These are phyloP conservation scores for Pseudocercospora pini-densiflorae DNA, from an alignment of 2,329 filamentous ascomycete genomes.

Conservation along the genomic window DNA sequence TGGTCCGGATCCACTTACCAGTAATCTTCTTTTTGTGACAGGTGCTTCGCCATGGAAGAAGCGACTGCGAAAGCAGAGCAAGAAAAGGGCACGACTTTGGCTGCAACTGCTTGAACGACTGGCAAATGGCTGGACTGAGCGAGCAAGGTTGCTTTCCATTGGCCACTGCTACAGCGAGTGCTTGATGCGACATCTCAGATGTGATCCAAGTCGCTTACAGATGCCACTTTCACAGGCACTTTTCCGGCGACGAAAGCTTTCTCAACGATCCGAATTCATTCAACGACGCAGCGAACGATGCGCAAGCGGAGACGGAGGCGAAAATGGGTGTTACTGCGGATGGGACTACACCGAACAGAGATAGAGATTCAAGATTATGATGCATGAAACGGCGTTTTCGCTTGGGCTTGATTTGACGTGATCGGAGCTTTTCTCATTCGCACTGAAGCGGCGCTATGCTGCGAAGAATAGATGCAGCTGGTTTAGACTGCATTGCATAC, in stretches of 20 bases:
- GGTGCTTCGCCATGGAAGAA: conserved; percentile 41
- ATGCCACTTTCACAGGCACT: conserved; percentile 47
- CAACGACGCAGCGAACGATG: conserved; percentile 39
- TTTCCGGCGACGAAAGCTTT: conserved; percentile 64
- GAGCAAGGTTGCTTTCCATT: neutral
- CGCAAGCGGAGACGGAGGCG: conserved; percentile 17
- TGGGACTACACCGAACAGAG: conserved; percentile 16
- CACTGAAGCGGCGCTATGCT: conserved; percentile 16
- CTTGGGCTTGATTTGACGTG: neutral
- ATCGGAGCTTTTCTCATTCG: conserved; percentile 22
- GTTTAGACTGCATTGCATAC: conserved; percentile 16
- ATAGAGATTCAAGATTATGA: conserved; percentile 28
- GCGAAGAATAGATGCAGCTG: conserved; percentile 24
- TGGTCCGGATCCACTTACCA: conserved; percentile 33
- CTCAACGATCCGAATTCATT: conserved; percentile 45
- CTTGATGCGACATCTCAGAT: conserved; percentile 15
- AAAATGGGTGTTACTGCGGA: conserved; percentile 11
- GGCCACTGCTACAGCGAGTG: conserved; percentile 1
- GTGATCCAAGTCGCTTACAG: conserved; percentile 23
- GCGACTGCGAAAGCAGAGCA: conserved; percentile 8
- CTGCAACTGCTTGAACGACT: conserved; percentile 8
- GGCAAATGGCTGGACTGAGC: neutral
- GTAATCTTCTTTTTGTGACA: conserved; percentile 24
- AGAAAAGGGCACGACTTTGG: conserved; percentile 4
- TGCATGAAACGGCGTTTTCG: conserved; percentile 6